phyloP scores from a whole-genome alignment of 192 early-diverging fungal genomes.

The Coemansia sp. region DNA sequence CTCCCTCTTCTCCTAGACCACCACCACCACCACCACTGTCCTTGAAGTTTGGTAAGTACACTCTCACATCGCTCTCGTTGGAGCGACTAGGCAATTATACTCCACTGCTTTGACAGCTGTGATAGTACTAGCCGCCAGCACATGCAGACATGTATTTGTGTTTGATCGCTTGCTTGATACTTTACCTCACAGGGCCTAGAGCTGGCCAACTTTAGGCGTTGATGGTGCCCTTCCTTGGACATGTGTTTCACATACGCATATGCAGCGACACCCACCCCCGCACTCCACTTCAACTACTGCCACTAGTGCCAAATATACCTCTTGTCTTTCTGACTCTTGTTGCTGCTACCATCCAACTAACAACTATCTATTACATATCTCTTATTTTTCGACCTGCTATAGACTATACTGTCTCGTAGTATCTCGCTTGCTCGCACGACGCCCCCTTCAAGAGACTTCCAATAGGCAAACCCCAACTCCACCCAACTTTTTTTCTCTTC shows the following conservation, averaged over 20 bases:
- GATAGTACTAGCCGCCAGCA: neutral
- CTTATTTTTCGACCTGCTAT: neutral
- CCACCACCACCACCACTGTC: neutral
- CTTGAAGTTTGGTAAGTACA: neutral
- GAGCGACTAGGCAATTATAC: neutral
- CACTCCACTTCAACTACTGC: neutral
- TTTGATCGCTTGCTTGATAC: neutral
- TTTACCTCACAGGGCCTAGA: neutral
- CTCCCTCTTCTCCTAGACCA: neutral
- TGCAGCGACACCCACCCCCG: neutral
- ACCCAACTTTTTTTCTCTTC: neutral
- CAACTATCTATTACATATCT: neutral
- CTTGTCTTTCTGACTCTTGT: neutral
- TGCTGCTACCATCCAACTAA: neutral
- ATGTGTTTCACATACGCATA: neutral
- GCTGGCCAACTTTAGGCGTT: neutral
- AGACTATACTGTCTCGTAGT: neutral
- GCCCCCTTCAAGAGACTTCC: neutral
- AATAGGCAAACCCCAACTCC: conserved; percentile 1
- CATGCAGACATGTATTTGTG: neutral
- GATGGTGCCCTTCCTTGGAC: neutral
- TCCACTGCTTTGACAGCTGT: neutral
- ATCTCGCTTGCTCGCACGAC: neutral
- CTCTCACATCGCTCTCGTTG: neutral
- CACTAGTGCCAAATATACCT: neutral